Evolutionary conservation across 805 yeast genomes (phyloP).

Genomic region (Candida hispaniensis): DNA sequence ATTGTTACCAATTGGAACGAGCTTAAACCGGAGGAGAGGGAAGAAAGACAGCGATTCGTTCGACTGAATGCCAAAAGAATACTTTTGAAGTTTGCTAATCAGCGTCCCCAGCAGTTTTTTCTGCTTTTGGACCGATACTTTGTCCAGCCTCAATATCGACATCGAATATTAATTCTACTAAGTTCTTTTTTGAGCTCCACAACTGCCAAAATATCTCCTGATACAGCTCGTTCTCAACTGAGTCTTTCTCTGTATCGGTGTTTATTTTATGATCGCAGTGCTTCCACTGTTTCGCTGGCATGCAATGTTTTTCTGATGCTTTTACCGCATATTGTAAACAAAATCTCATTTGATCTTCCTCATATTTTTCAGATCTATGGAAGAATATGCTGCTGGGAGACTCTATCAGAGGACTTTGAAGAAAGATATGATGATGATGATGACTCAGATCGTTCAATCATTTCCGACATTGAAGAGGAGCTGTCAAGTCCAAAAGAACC

Average conservation of each 20-base stretch:
- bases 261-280: slow-evolving; percentile 34
- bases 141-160: slow-evolving; percentile 29
- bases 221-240: slow-evolving; percentile 12
- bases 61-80: slow-evolving; percentile 35
- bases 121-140: slow-evolving; percentile 32
- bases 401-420: slow-evolving; percentile 14
- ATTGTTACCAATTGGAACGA: slow-evolving; percentile 19
- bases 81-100: slow-evolving; percentile 36
- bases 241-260: slow-evolving; percentile 30
- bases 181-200: slow-evolving; percentile 26
- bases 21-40: slow-evolving; percentile 27
- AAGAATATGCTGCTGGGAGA: slow-evolving; percentile 35
- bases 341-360: slow-evolving; percentile 28
- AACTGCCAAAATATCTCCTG: slow-evolving; percentile 9
- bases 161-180: slow-evolving; percentile 34
- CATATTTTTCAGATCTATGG: slow-evolving; percentile 37
- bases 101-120: slow-evolving; percentile 32
- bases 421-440: slow-evolving; percentile 15
- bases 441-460: slow-evolving; percentile 16
- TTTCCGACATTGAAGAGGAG: slow-evolving; percentile 10
- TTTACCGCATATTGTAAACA: slow-evolving; percentile 36
- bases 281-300: slow-evolving; percentile 32
- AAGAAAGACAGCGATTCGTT: slow-evolving; percentile 42
- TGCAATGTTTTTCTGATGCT: slow-evolving; percentile 33
- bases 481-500: slow-evolving; percentile 1